Evolutionary conservation across 1,284 basidiomycete genomes (phyloP).

Genomic region (Sutorius eximius): DNA sequence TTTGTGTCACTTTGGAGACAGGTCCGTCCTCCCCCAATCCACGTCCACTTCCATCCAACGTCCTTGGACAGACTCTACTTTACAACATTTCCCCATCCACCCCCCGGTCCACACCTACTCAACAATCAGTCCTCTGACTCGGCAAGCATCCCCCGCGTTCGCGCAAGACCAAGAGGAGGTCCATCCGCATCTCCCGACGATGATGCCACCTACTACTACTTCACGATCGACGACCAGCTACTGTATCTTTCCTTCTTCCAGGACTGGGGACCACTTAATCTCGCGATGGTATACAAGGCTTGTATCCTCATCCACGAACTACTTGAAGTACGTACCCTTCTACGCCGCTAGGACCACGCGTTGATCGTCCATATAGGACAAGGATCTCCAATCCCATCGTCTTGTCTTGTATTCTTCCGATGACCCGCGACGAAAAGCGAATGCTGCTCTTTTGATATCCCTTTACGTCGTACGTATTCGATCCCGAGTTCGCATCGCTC

Average conservation of each 20-base stretch:
- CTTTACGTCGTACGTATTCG: slow-evolving; percentile 76
- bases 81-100: slow-evolving; percentile 74
- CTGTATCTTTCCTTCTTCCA: slow-evolving; percentile 93
- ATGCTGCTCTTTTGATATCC: slow-evolving; percentile 89
- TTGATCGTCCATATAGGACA: slow-evolving; percentile 52
- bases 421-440: slow-evolving; percentile 87
- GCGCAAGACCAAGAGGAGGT: slow-evolving; percentile 55
- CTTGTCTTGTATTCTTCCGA: slow-evolving; percentile 90
- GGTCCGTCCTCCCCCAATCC: slow-evolving; percentile 41
- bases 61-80: slow-evolving; percentile 65
- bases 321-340: slow-evolving; percentile 58
- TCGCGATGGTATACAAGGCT: slow-evolving; percentile 91
- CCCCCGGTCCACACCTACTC: slow-evolving; percentile 60
- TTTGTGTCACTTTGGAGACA: slow-evolving; percentile 72
- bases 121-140: slow-evolving; percentile 56
- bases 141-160: slow-evolving; percentile 56
- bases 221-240: slow-evolving; percentile 89
- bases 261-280: slow-evolving; percentile 93
- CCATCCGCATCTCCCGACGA: slow-evolving; percentile 65
- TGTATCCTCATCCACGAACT: slow-evolving; percentile 91
- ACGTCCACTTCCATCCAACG: slow-evolving; percentile 2
- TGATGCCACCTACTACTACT: slow-evolving; percentile 75
- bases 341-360: neutral
- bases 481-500: slow-evolving; percentile 12
- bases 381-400: slow-evolving; percentile 62